Evolutionary conservation across 345 rosid species (phyloP).

Genomic region (Carallia pectinifolia): DNA sequence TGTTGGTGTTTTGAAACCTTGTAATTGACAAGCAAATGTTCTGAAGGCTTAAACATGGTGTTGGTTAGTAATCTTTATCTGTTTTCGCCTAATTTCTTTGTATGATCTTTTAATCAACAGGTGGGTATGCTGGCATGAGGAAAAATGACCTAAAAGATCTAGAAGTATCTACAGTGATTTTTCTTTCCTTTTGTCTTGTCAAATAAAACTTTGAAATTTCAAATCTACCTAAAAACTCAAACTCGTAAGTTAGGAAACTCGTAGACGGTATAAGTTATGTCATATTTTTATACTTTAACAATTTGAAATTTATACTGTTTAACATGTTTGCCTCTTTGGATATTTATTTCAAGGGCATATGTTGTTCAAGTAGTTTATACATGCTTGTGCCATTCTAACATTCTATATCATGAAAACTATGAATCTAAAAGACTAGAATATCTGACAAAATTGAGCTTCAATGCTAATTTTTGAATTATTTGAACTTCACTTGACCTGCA

Average conservation of each 20-base stretch:
- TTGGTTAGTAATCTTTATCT: neutral
- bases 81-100: slow-evolving; percentile 13
- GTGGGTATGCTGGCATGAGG: slow-evolving; percentile 88
- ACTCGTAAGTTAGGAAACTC: no score
- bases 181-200: no score
- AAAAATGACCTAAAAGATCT: slow-evolving; percentile 90
- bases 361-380: neutral
- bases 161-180: no score
- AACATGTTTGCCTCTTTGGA: neutral
- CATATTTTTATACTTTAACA: no score
- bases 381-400: neutral
- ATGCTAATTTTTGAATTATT: no score
- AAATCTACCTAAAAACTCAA: no score
- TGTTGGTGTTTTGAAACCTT: neutral
- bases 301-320: no score
- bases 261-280: no score
- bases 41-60: neutral
- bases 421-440: no score
- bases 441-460: no score
- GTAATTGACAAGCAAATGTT: neutral
- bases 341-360: neutral
- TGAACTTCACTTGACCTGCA: no score
- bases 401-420: neutral
- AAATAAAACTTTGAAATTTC: no score
- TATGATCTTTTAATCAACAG: slow-evolving; percentile 30